Evolutionary conservation across 208 protist genomes (phyloP), one percentile per base, ranked within the genome.

Genomic region (Acanthamoeba polyphaga): DNA sequence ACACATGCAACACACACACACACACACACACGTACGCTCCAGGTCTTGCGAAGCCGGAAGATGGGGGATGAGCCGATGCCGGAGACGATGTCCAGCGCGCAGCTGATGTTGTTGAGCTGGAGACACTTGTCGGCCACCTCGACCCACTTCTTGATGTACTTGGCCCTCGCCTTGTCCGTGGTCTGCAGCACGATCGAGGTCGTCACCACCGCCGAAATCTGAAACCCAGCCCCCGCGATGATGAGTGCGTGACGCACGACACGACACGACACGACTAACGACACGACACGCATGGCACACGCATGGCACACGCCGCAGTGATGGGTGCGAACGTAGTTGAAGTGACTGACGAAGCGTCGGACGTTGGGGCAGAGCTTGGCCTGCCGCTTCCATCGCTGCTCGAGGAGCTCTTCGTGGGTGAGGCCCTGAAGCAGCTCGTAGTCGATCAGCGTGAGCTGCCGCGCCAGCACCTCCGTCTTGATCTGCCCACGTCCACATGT

Each of bases 131-230:
- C 38, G 46, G 74, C 38, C 9, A 82, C 74, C 5, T 24, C 29
- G 17, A 82, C 19, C 74, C 74, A 82, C 74, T 82, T 82, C 19
- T 46, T 8, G 74, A 82, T 51, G 34, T n/a, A 15, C 74, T 82
- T 82, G 74, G 74, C 74, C 8, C 74, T 38, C 22, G 74, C 74
- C 8, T 82, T 82, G 7, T 82, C 74, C 38, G 32, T 82, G 6
- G 3, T 43, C 38, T 51, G 38, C 8, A 82, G 8, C 74, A 82
- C 29, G 46, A 82, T 27, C 9, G 74, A 82, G 17, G 74, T 82
- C 46, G 74, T 82, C 32, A 82, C 74, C 32, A 82, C 17, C 7
- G 12, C 74, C 6, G 74, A 78, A 46, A 78, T 78, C 70, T 78
- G 34, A 9, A n/a, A 74, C 2, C 10, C 24, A 12, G 3, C 53